Evolutionary conservation across 192 early-diverging fungal species (phyloP).

Genomic region (Linnemannia hyalina): DNA sequence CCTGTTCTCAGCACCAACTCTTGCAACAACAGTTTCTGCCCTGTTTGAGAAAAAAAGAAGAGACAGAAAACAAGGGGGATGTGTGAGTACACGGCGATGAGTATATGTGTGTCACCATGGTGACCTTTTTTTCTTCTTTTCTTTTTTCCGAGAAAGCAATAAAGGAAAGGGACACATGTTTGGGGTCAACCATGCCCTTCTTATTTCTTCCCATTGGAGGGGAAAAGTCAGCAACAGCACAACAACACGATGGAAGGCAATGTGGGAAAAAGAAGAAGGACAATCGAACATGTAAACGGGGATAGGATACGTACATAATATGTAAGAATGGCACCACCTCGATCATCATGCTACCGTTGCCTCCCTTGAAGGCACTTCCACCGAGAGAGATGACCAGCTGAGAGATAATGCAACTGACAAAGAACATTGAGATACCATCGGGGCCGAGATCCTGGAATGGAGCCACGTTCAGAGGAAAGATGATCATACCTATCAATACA

Average conservation of each 20-base stretch:
- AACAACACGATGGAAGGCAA: neutral
- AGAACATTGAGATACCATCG: conserved; percentile 96
- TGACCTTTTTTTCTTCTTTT: conserved; percentile 9
- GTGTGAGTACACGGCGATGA: conserved; percentile 48
- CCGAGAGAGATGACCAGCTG: conserved; percentile 83
- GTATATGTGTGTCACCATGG: conserved; percentile 27
- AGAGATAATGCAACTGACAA: conserved; percentile 79
- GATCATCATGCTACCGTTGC: conserved; percentile 92
- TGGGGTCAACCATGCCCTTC: neutral
- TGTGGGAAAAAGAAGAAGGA: neutral
- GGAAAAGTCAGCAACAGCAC: neutral
- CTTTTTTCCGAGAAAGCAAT: conserved; percentile 2
- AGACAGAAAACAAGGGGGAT: conserved; percentile 32
- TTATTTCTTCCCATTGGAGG: neutral
- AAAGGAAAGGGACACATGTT: conserved; percentile 2
- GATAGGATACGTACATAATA: conserved; percentile 68
- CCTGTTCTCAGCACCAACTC: conserved; percentile 70
- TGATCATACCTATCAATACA: conserved; percentile 75
- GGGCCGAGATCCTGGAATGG: conserved; percentile 80
- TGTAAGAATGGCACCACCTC: conserved; percentile 93
- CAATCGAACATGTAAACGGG: neutral
- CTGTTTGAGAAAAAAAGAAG: conserved; percentile 40
- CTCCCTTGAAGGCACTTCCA: conserved; percentile 92
- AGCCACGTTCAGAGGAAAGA: conserved; percentile 86
- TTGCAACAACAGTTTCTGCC: conserved; percentile 72